Evolutionary conservation across 163 green algal genomes (phyloP), one percentile per base, ranked within the genome.

Genomic region (Smithsoniella earleae): DNA sequence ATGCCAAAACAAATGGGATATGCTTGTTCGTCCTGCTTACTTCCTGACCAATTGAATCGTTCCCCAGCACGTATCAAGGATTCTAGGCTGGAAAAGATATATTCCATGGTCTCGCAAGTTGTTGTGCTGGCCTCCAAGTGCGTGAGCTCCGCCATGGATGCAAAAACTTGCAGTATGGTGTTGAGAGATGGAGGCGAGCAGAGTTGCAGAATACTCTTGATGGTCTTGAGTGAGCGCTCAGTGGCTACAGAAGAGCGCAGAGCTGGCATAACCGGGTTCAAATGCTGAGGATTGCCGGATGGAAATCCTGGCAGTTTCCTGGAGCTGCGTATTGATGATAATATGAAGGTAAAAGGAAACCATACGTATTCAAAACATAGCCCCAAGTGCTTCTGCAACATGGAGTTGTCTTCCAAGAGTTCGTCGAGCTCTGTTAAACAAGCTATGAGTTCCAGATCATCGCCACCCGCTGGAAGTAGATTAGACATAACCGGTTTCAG

Each of bases 281-380:
- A 6, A 27, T 6, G 25, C 13, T 64, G 49, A 13, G 49, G 25
- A 10, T 25, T 27, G 6, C 25, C 25, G 25, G 31, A 36, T 27
- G 49, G 49, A 25, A 64, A 27, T 25, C 33, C 49, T 64, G 25
- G 49, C 6, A 64, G 49, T 27, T 64, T 64, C 25, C 49, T 25
- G 31, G 49, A 27, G 6, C 33, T 25, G 31, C 25, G 25, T 6
- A 64, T 6, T 10, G 49, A 64, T 25, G 49, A 25, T 18, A 64
- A 27, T 27, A 64, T 64, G 49, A 36, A 64, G 25, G 31, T 25
- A 27, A 64, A 64, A 6, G 49, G 49, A 27, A 64, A 27, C 49
- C 49, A 64, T 10, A 64, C 49, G 49, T 64, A 64, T 25, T 64
- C 49, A 27, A 64, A 64, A 27, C 49, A 64, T 64, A 27, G 33